Evolutionary conservation across 192 early-diverging fungal genomes (phyloP), one percentile per base, ranked within the genome.

Genomic region (Umbelopsis sp.): DNA sequence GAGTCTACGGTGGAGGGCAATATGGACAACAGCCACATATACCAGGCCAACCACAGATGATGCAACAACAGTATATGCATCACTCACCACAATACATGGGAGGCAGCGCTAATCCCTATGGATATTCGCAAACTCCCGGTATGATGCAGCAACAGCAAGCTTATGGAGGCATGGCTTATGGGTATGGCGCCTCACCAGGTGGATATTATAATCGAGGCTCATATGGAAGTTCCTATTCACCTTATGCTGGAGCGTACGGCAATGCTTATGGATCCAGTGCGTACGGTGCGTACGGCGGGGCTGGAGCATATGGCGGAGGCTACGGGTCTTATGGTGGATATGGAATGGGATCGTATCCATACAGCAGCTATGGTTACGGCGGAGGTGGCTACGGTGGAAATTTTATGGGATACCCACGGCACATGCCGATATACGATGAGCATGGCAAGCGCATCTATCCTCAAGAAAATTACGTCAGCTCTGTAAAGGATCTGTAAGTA

Each of bases 401-500:
- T 2, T 55, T 27, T 4, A 61, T 61, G 55, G 55, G 55, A 22
- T 61, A 61, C 25, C 55, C 55, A 13, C 7, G 55, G 18, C 55
- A 61, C 8, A 25, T 61, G 30, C 55, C 55, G 27, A 61, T 61
- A 61, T 61, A 61, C 16, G 55, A 61, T 30, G 55, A 61, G 55
- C 55, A 61, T 35, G 55, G 55, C 27, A 61, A 61, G 15, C 55
- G 55, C 0, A 61, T 61, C 30, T 33, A 35, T 25, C 55, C 55
- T 35, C 27, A 61, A 16, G 27, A 61, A 35, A 61, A 61, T 61
- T 61, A 61, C 30, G 55, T 61, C 55, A 61, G 55, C 55, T 61
- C 55, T 22, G 55, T 61, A 18, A 61, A 61, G n/a, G 55, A 61
- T n/a, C 33, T 61, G 55, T 61, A 35, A 61, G 55, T 61, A 61